These are phyloP conservation scores for Eleusine indica DNA, from an alignment of 176 grass and related monocot genomes.

Conservation along the genomic window DNA sequence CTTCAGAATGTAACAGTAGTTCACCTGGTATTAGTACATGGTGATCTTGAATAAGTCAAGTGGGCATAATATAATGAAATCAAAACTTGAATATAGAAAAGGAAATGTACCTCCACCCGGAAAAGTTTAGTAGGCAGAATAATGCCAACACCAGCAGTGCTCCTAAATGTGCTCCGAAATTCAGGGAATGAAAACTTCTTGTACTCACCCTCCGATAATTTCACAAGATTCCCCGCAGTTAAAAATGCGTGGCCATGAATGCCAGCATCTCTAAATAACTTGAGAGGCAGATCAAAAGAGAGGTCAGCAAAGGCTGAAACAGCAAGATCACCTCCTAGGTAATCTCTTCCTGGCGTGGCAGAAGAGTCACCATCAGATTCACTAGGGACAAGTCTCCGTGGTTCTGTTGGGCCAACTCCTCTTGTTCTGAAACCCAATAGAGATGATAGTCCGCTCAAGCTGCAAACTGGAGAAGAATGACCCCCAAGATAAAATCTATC, in stretches of 20 bases:
- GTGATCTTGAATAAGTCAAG: background rate
- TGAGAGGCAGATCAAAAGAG: slow-evolving; percentile 84
- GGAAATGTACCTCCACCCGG: slow-evolving; percentile 76
- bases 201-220: slow-evolving; percentile 63
- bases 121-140: slow-evolving; percentile 88
- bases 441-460: slow-evolving; percentile 64
- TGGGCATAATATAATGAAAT: background rate
- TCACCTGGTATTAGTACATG: slow-evolving; percentile 57
- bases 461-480: slow-evolving; percentile 77
- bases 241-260: slow-evolving; percentile 85
- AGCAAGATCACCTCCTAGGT: slow-evolving; percentile 74
- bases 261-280: slow-evolving; percentile 75
- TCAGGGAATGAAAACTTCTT: slow-evolving; percentile 62
- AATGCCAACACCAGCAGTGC: slow-evolving; percentile 78
- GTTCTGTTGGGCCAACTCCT: slow-evolving; percentile 70
- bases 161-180: slow-evolving; percentile 68
- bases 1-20: slow-evolving; percentile 92
- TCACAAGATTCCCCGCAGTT: slow-evolving; percentile 67
- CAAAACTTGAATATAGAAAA: background rate
- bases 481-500: slow-evolving; percentile 86
- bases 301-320: slow-evolving; percentile 91
- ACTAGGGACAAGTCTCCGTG: slow-evolving; percentile 53
- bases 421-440: slow-evolving; percentile 82
- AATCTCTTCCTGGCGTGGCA: slow-evolving; percentile 52
- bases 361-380: slow-evolving; percentile 39